These are phyloP conservation scores for Protomyces pachydermus DNA, from an alignment of 1,139 yeast genomes.

Conservation along the genomic window DNA sequence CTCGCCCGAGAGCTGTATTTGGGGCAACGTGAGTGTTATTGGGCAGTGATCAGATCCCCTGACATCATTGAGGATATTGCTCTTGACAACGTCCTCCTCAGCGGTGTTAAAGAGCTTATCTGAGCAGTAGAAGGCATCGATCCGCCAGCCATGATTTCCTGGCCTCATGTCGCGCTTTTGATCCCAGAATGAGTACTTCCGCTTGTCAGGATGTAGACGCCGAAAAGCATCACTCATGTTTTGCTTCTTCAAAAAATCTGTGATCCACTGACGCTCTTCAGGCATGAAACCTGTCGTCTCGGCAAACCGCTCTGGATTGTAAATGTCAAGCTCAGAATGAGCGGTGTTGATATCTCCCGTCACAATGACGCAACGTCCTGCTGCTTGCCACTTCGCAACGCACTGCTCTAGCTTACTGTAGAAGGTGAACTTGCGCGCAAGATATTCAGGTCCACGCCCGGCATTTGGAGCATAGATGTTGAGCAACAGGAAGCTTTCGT, in stretches of 20 bases:
- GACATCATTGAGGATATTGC: slow-evolving; percentile 20
- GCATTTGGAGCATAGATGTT: slow-evolving; percentile 26
- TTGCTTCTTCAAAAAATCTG: neutral
- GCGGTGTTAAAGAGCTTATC: neutral
- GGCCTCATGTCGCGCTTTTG: slow-evolving; percentile 19
- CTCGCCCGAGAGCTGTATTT: neutral
- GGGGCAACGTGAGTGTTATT: slow-evolving; percentile 4
- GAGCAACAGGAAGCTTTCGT: slow-evolving; percentile 13
- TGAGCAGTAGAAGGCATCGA: slow-evolving; percentile 23
- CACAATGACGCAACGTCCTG: slow-evolving; percentile 19
- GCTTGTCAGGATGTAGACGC: slow-evolving; percentile 7
- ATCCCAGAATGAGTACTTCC: slow-evolving; percentile 26
- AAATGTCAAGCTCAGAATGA: slow-evolving; percentile 18
- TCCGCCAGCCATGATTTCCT: slow-evolving; percentile 23
- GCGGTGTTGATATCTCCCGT: slow-evolving; percentile 27
- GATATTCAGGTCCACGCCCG: slow-evolving; percentile 22
- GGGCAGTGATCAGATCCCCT: slow-evolving; percentile 26
- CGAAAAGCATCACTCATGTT: slow-evolving; percentile 23
- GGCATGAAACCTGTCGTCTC: slow-evolving; percentile 20
- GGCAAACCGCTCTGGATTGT: slow-evolving; percentile 20
- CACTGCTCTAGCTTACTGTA: slow-evolving; percentile 12
- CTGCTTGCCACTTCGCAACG: slow-evolving; percentile 21
- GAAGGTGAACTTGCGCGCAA: slow-evolving; percentile 17
- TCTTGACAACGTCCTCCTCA: neutral
- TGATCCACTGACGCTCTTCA: slow-evolving; percentile 24